phyloP scores from a whole-genome alignment of 441 rosid species.

The Populus hybrid region DNA sequence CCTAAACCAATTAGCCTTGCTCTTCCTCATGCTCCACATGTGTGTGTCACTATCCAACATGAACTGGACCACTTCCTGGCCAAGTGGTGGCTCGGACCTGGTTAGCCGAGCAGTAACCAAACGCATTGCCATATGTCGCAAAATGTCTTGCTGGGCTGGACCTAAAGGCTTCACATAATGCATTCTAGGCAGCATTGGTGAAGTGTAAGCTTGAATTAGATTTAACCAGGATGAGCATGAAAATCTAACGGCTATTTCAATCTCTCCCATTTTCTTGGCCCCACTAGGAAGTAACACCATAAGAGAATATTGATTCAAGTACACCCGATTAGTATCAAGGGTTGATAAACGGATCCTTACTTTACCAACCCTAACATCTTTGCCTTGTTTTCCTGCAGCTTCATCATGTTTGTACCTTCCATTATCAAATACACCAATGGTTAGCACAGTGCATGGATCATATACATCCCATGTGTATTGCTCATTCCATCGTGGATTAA shows the following conservation, averaged over 20 bases:
- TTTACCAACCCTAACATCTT: slow-evolving; percentile 42
- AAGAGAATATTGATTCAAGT: slow-evolving; percentile 38
- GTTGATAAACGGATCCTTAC: slow-evolving; percentile 46
- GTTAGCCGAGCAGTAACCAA: slow-evolving; percentile 13
- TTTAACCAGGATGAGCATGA: slow-evolving; percentile 25
- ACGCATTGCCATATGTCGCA: slow-evolving; percentile 28
- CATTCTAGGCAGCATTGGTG: slow-evolving; percentile 28
- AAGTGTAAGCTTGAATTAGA: slow-evolving; percentile 23
- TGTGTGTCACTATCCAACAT: slow-evolving; percentile 50
- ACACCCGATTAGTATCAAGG: slow-evolving; percentile 40
- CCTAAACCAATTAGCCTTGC: slow-evolving; percentile 49
- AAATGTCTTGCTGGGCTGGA: slow-evolving; percentile 25
- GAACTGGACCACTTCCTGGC: slow-evolving; percentile 54
- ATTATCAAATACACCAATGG: slow-evolving; percentile 53
- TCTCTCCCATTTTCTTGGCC: slow-evolving; percentile 31
- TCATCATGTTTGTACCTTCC: slow-evolving; percentile 62
- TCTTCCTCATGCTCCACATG: slow-evolving; percentile 55
- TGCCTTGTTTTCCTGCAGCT: slow-evolving; percentile 9
- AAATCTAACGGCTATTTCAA: slow-evolving; percentile 26
- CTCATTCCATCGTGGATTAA: slow-evolving; percentile 51
- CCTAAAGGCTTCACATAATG: slow-evolving; percentile 24
- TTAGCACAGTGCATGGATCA: slow-evolving; percentile 46
- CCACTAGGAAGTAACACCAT: slow-evolving; percentile 22
- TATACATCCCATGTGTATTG: slow-evolving; percentile 63
- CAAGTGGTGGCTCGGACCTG: slow-evolving; percentile 44